A percentile compares a stretch with the other conserved stretches of the same genome.
These are phyloP conservation scores for Penicillium manginii DNA, from an alignment of 495 filamentous ascomycete genomes.

Conservation along the genomic window DNA sequence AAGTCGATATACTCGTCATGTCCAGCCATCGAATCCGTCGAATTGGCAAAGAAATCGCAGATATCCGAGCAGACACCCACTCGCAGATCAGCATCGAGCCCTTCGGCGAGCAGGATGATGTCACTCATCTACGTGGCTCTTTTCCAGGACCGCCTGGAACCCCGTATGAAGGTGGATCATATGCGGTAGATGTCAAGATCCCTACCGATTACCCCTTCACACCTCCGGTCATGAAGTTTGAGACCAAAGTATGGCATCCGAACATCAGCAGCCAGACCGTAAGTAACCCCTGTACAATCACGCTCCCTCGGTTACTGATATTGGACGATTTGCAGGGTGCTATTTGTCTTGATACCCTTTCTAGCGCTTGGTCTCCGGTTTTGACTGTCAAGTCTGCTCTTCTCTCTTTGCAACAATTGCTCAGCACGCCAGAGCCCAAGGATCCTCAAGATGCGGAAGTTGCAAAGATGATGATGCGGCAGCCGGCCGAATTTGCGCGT, in stretches of 20 bases:
- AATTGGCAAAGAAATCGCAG: constrained; percentile 87
- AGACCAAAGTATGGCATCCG: constrained; percentile 97
- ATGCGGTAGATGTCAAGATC: constrained; percentile 81
- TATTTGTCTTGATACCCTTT: constrained; percentile 95
- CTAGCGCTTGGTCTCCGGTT: constrained; percentile 89
- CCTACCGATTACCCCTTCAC: constrained; percentile 92
- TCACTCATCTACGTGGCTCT: constrained; percentile 81
- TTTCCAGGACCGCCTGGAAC: constrained; percentile 91
- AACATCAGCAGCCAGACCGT: constrained; percentile 96
- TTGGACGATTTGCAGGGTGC: constrained; percentile 65
- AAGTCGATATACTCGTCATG: constrained; percentile 52
- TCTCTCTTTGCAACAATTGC: constrained; percentile 87
- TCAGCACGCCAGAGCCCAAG: constrained; percentile 91
- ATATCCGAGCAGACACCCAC: constrained; percentile 76
- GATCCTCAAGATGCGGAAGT: constrained; percentile 98
- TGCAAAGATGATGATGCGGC: constrained; percentile 82
- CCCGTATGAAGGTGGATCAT: constrained; percentile 90
- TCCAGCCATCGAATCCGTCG: constrained; percentile 77
- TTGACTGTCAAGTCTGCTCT: constrained; percentile 95
- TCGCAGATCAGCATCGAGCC: constrained; percentile 75
- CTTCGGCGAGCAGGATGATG: constrained; percentile 65
- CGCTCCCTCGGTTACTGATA: background rate
- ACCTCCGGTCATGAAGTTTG: constrained; percentile 89
- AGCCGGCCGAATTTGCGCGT: constrained; percentile 76
- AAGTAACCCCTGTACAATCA: constrained; percentile 35